phyloP scores from a whole-genome alignment of 2,329 filamentous ascomycete genomes.

The Ascochyta lentis region DNA sequence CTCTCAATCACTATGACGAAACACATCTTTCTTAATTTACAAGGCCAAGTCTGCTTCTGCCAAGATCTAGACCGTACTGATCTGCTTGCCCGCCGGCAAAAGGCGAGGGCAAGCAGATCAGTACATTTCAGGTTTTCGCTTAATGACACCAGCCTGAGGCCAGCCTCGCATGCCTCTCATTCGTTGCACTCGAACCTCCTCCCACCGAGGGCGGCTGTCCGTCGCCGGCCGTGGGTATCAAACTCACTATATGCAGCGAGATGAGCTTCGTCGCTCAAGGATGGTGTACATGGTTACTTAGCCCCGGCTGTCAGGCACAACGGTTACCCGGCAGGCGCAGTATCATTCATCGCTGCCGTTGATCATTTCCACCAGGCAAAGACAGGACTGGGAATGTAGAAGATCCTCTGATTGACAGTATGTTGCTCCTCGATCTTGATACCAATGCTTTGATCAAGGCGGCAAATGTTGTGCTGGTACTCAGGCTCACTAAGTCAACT shows the following conservation, averaged over 20 bases:
- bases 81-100: background rate
- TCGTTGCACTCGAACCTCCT: background rate
- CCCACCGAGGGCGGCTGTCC: background rate
- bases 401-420: background rate
- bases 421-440: background rate
- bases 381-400: background rate
- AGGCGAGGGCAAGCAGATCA: background rate
- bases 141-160: slow-evolving; percentile 1
- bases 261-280: slow-evolving; percentile 1
- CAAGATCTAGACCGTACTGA: slow-evolving; percentile 2
- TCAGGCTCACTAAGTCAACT: background rate
- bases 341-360: background rate
- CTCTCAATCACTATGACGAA: background rate
- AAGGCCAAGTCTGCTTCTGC: background rate
- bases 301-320: background rate
- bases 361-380: background rate
- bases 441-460: background rate
- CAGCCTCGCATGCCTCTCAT: background rate
- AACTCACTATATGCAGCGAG: background rate
- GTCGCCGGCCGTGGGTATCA: background rate
- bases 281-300: background rate
- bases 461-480: background rate
- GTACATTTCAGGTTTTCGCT: background rate
- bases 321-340: background rate
- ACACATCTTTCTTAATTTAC: background rate